Base-by-base conservation (phyloP, 2,329 filamentous ascomycete genomes). In the Trichophyton mentagrophytes region DNA sequence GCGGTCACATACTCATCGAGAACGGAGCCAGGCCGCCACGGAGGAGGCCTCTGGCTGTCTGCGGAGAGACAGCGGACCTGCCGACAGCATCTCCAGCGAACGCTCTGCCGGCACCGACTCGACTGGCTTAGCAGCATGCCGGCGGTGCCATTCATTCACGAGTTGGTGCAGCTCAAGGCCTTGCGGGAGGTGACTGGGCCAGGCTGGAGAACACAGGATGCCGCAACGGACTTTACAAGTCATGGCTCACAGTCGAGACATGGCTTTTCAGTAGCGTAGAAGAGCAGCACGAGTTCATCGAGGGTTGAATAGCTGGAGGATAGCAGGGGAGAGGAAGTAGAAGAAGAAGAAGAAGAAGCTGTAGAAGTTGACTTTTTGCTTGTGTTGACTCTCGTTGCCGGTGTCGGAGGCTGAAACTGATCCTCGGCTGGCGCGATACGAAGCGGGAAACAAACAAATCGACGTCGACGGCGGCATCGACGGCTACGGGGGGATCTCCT, bases 11-110 rank as follows among this genome's bases (percentile, higher is more conserved):
- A 83, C 80, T 85, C 81, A 72, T 85, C 83, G 58, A 85, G 74
- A 40, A 80, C 78, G 20, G 78, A 79, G 44, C 80, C 80, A 53
- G 82, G 81, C 58, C 82, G 73, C 82, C 82, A 85, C 68, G 79
- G 76, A 1, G 82, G 82, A 57, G 64, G 63, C 3, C 60, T 25
- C 11, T 57, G 25, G 17, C 27, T 46, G 15, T 64, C 59, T n/a
- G 27, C 63, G 4, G 72, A 71, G 59, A 69, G 69, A n/a, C 61
- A 62, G 20, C 70, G 70, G 42, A 63, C 46, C 57, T 63, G 64
- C 38, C 64, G 60, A 58, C 61, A 61, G 63, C 63, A 62, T 65
- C 62, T 64, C 60, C 63, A 65, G 62, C 63, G 68, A 57, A 71
- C 62, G 63, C 63, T 49, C 60, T 65, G 64, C 67, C 70, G 69